phyloP scores from a whole-genome alignment of 2,329 filamentous ascomycete species.

The Arthrobotrys megalospora region DNA sequence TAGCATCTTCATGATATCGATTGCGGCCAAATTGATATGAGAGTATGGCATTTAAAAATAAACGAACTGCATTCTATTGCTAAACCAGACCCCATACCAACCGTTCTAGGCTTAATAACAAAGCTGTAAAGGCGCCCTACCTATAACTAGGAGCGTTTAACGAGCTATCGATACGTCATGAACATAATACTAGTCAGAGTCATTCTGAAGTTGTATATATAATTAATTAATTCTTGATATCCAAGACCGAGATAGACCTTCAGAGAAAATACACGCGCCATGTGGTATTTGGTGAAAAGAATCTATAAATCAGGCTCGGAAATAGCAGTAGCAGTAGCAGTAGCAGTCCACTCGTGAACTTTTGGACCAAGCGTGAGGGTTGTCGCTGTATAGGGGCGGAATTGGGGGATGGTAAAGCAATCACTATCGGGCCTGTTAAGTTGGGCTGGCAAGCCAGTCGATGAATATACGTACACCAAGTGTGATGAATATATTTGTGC shows the following conservation, averaged over 20 bases:
- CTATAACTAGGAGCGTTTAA: too few species aligned
- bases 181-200: too few species aligned
- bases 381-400: background rate
- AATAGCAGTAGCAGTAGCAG: background rate
- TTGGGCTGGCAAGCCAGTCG: background rate
- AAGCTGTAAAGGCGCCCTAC: too few species aligned
- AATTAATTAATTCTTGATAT: background rate
- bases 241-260: too few species aligned
- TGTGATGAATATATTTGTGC: background rate
- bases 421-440: background rate
- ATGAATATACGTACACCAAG: slow-evolving; percentile 3
- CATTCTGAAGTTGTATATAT: background rate
- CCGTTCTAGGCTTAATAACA: too few species aligned
- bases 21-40: slow-evolving; percentile 9
- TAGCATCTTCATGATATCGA: background rate
- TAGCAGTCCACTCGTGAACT: too few species aligned
- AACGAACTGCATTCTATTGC: too few species aligned
- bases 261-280: too few species aligned
- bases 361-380: background rate
- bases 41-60: background rate
- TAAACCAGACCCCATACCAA: too few species aligned
- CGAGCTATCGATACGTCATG: too few species aligned
- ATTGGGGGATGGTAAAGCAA: slow-evolving; percentile 1
- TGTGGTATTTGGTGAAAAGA: background rate
- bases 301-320: background rate